Base-by-base conservation (phyloP, 495 filamentous ascomycete species). In the Xylaria curta region DNA sequence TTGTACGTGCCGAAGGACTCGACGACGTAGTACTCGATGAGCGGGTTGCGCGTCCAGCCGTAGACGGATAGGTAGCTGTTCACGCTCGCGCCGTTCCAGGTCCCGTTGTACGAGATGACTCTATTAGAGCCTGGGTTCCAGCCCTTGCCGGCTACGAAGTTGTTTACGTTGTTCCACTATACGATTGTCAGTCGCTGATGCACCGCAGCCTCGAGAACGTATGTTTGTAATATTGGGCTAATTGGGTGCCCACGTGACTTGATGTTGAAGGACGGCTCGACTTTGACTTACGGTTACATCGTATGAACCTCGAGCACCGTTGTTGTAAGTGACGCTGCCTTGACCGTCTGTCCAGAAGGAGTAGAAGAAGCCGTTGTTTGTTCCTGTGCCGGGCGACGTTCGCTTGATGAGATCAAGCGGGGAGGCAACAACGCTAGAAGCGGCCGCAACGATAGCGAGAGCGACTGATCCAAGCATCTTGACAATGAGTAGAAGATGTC, bases 101-200 rank as follows among this genome's bases (percentile, higher is more conserved):
- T 85, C 9, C 84, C 85, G 74, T 77, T 83, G 83, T 86, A 89
- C 44, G 56, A 72, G 40, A 79, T 70, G n/a, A 76, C 74, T n/a
- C 77, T 75, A n/a, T 62, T 7, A n/a, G 75, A 78, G 8, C 89
- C 89, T 10, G 87, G 83, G 70, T 85, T 84, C 89, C 89, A 91
- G 6, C 87, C 88, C 80, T 89, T 91, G 60, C 91, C 91, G 33
- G 84, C 87, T 10, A 91, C 89, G 74, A 91, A 90, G 80, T 91
- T 89, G 49, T 88, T 88, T 46, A 82, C 83, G 75, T 87, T 85
- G 2, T 75, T 78, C 90, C 90, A 92, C 36, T 69, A 19, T 9
- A 26, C 49, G 24, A 31, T 26, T 4, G 54, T 69, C 19, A 61
- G 42, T 51, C 21, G 3, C 4, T 28, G 13, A 44, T 46, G 3